These are phyloP conservation scores for Starmerella asiatica DNA, from an alignment of 805 yeast species.

Conservation along the genomic window DNA sequence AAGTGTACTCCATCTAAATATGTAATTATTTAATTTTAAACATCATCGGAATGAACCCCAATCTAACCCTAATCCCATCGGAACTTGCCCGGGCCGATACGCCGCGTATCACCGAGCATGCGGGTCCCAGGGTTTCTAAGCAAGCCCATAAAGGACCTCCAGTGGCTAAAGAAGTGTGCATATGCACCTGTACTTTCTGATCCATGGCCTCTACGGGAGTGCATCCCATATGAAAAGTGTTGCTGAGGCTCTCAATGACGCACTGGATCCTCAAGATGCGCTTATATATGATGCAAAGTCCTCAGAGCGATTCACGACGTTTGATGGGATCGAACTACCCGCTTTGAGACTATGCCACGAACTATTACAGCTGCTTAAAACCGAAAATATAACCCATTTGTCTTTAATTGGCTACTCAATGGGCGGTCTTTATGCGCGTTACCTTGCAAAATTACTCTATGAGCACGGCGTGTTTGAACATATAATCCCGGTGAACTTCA, in stretches of 20 bases:
- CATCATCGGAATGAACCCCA: not conserved
- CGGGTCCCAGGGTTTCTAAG: too few relatives aligned
- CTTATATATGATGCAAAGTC: conserved; percentile 35
- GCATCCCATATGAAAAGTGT: conserved; percentile 41
- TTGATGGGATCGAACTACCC: conserved; percentile 66
- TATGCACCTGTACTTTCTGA: conserved; percentile 11
- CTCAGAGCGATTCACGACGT: conserved; percentile 58
- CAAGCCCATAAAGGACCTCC: too few relatives aligned
- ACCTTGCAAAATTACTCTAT: conserved; percentile 53
- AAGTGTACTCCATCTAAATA: conserved; percentile 18
- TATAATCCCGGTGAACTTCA: conserved; percentile 47
- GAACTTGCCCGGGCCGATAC: too few relatives aligned
- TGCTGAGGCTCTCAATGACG: conserved; percentile 31
- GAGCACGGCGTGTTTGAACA: conserved; percentile 39
- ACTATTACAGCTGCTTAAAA: conserved; percentile 32
- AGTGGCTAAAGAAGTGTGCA: too few relatives aligned
- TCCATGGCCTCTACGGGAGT: conserved; percentile 42
- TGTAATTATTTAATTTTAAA: not conserved
- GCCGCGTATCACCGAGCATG: too few relatives aligned
- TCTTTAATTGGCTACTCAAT: conserved; percentile 75
- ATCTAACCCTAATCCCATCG: not conserved
- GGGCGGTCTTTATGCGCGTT: conserved; percentile 72
- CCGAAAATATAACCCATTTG: conserved; percentile 40
- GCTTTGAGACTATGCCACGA: conserved; percentile 50
- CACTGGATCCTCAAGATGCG: conserved; percentile 30